Evolutionary conservation across 352 stramenopile genomes (phyloP), one percentile per base, ranked within the genome.

Genomic region (Globisporangium alternatum): DNA sequence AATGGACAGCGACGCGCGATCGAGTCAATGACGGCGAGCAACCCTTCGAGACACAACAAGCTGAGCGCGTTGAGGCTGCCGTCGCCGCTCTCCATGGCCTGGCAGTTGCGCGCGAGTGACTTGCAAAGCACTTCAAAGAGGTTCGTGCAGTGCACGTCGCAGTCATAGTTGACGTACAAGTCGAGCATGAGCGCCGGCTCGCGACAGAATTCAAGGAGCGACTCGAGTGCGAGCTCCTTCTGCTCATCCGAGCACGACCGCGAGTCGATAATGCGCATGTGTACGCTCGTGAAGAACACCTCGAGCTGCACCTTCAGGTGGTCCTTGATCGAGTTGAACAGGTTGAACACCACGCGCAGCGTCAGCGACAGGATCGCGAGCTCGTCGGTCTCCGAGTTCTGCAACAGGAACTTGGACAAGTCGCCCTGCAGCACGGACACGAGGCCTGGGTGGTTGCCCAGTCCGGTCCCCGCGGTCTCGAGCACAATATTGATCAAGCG

Each of bases 91-190:
- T 82, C 80, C 77, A 91, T 91, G 9, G 68, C 85, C 63, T 93
- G 79, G 58, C 86, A 93, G 60, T 95, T 95, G 44, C 89, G 87
- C 19, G 91, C 87, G 19, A 99, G 81, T 7, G 92, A 97, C 56
- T 93, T 96, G 73, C 93, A 98, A 56, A 99, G 87, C 44, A 93
- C 91, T 71, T 99, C 97, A 72, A 99, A 99, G 8, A 99, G 83
- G 70, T 99, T 99, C 10, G 96, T 99, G 74, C 97, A 99, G 63
- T 98, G 88, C 30, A 99, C 93, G 68, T 99, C 97, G 71, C 97
- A 99, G 77, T 99, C 98, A 77, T 99, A 99, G 77, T 99, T 99
- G 57, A 98, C 93, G 75, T 99, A 99, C 12, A 99, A 70, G 70
- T 99, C 97, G 30, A 98, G 85, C 93, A 99, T 99, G 22, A 99